phyloP scores from a whole-genome alignment of 179 eudicot species.

The Vitellaria paradoxa region DNA sequence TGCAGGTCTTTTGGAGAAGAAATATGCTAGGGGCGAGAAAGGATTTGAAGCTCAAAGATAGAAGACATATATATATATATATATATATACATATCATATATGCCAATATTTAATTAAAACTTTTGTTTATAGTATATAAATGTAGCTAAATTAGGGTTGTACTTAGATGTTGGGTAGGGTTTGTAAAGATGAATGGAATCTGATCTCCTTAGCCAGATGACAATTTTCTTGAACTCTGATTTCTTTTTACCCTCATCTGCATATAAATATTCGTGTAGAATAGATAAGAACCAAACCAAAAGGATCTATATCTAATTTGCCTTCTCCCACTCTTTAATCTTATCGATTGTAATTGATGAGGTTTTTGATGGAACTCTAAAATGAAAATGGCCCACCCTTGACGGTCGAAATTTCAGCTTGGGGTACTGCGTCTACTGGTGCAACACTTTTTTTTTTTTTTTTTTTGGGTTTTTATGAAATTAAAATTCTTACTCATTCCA shows the following conservation, averaged over 20 bases:
- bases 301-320: slow-evolving; percentile 3
- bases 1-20: slow-evolving; percentile 37
- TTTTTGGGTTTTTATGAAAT: too few species aligned
- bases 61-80: too few species aligned
- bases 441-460: too few species aligned
- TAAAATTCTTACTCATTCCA: too few species aligned
- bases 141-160: neutral
- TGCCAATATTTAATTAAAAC: neutral
- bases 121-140: slow-evolving; percentile 2
- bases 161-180: neutral
- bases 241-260: neutral
- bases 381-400: too few species aligned
- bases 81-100: too few species aligned
- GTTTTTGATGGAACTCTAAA: too few species aligned
- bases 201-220: neutral
- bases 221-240: too few species aligned
- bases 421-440: too few species aligned
- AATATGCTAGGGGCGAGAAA: slow-evolving; percentile 29
- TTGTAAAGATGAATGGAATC: slow-evolving; percentile 14
- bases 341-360: neutral
- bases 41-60: slow-evolving; percentile 45
- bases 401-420: too few species aligned
- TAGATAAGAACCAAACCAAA: neutral
- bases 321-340: neutral
- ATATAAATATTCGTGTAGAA: too few species aligned